These are phyloP conservation scores for Populus hybrid DNA, from an alignment of 441 rosid genomes.

Conservation along the genomic window DNA sequence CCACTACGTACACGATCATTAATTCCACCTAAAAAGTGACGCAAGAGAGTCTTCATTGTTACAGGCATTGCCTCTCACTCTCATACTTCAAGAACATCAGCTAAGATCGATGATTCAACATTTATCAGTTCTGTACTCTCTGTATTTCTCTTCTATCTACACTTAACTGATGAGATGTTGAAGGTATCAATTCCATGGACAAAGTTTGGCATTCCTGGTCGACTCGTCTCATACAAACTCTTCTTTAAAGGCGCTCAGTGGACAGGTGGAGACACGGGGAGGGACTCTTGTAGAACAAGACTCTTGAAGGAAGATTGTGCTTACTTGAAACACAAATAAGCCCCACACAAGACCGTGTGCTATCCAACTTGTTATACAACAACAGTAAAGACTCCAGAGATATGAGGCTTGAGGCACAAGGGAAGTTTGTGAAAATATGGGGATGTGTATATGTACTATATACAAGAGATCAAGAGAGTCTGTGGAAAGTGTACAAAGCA, in stretches of 20 bases:
- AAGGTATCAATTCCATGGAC: neutral
- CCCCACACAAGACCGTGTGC: neutral
- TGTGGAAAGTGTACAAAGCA: constrained; percentile 34
- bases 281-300: constrained; percentile 16
- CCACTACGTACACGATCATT: too few relatives aligned
- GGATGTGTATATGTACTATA: neutral
- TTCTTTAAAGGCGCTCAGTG: constrained; percentile 37
- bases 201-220: neutral
- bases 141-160: neutral
- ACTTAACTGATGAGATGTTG: neutral
- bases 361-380: neutral
- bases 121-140: neutral
- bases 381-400: neutral
- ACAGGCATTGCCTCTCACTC: neutral
- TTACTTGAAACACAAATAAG: constrained; percentile 25
- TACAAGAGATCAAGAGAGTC: neutral
- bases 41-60: neutral
- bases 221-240: neutral
- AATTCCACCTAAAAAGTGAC: neutral
- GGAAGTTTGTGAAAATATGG: constrained; percentile 14
- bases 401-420: constrained; percentile 35
- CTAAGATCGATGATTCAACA: neutral
- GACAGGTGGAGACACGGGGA: constrained; percentile 20
- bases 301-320: constrained; percentile 7
- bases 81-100: neutral